Conservation (phyloP, 139 green algal genomes). For the Closterium sp. region DNA sequence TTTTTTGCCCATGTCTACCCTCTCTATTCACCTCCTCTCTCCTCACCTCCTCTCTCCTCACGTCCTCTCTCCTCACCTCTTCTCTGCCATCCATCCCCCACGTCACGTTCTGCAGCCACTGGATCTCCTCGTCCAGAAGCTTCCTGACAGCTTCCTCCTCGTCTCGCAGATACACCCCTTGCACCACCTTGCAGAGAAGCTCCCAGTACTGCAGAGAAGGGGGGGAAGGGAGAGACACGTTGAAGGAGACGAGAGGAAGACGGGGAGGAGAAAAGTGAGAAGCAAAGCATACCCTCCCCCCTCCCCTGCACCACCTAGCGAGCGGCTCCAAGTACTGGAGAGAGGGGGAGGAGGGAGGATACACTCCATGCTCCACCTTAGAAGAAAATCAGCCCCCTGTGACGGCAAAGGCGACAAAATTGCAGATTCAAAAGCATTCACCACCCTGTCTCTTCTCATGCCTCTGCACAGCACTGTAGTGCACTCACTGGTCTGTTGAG, state of each 20-base stretch:
- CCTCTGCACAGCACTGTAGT: too few species aligned
- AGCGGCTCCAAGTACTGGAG: conserved; percentile 40
- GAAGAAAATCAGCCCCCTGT: too few species aligned
- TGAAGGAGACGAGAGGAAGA: too few species aligned
- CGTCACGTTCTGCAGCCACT: conserved; percentile 21
- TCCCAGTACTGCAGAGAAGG: conserved; percentile 29
- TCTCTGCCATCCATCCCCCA: conserved; percentile 24
- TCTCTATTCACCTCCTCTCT: too few species aligned
- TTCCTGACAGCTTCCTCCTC: conserved; percentile 19
- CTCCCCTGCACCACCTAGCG: conserved; percentile 2
- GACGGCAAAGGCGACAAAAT: too few species aligned
- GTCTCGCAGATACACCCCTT: not conserved
- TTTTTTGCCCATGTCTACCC: too few species aligned
- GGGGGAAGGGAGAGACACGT: too few species aligned
- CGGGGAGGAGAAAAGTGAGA: not conserved
- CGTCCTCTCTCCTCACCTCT: not conserved
- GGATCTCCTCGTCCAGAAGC: conserved; percentile 29
- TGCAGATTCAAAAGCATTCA: too few species aligned
- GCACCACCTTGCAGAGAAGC: conserved; percentile 29
- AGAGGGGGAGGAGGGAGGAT: too few species aligned
- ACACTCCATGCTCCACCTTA: too few species aligned
- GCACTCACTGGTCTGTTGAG: too few species aligned
- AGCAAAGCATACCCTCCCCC: too few species aligned
- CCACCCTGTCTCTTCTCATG: not conserved
- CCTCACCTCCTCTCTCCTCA: not conserved